Base-by-base conservation (phyloP, 2,329 filamentous ascomycete species). In the Paraphaeosphaeria minitans region DNA sequence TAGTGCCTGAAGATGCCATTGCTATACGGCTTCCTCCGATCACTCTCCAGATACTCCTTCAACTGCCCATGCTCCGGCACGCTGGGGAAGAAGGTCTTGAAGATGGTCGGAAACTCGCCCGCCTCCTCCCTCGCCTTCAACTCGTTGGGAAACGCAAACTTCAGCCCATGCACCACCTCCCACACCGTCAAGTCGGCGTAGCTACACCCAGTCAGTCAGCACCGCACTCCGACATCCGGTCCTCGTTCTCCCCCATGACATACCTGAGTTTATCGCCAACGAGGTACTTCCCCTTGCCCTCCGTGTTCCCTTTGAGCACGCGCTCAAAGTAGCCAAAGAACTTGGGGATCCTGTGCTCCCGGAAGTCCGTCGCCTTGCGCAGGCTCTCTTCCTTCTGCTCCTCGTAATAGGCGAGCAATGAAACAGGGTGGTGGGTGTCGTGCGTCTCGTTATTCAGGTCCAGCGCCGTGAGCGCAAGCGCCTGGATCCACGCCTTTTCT, bases 131-230 rank as follows among this genome's bases (percentile, higher is more conserved):
- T 75, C 33, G 79, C 81, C 59, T 79, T 77, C 66, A 89, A 74
- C 37, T 89, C 86, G 66, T 88, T 90, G 0, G 89, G 89, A 66
- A 93, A 93, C 14, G 89, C 87, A 75, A 84, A 89, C 50, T 81
- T 79, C 41, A 86, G 76, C 2, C 81, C 81, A 63, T 80, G 78
- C 35, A 83, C 54, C 16, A 89, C 87, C 76, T 92, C 89, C 80
- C 89, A 93, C 0, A 93, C 71, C 2, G 90, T 88, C 50, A 90
- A 79, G 71, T 94, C 91, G 14, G 89, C 91, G 74, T 89, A 91
- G 0, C 86, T 53, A 31, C 24, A 22, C 51, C 12, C 24, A 27
- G 24, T 27, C 6, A 27, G 39, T 53, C 19, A 53, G 51, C 51
- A 46, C 12, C 35, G 13, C 12, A 16, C 9, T n/a, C 12, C 27